Evolutionary conservation across 192 early-diverging fungal species (phyloP).

Genomic region (Chytriomyces sp.): DNA sequence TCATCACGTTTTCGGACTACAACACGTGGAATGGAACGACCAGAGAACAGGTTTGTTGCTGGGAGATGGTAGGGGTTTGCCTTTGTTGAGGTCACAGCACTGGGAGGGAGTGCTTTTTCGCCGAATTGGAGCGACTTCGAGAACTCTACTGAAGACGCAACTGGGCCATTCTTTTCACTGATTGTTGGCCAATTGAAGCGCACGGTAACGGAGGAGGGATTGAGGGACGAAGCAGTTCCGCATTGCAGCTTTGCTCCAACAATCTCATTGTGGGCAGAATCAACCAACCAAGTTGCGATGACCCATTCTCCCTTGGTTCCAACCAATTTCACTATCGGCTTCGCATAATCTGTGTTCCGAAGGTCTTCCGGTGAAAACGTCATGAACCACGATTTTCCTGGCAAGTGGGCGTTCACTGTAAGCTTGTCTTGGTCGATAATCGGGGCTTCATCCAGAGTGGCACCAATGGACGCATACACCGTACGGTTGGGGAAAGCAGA

Average conservation of each 20-base stretch:
- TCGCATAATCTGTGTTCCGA: neutral
- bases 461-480: neutral
- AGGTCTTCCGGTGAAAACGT: neutral
- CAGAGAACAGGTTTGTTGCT: neutral
- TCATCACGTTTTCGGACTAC: neutral
- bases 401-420: neutral
- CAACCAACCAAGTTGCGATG: neutral
- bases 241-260: constrained; percentile 11
- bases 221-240: neutral
- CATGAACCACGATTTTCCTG: neutral
- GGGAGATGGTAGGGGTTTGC: constrained; percentile 17
- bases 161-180: constrained; percentile 13
- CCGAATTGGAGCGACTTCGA: neutral
- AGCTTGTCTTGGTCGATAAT: constrained; percentile 2
- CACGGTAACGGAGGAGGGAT: neutral
- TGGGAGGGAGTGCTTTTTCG: constrained; percentile 14
- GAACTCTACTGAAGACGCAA: constrained; percentile 3
- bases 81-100: neutral
- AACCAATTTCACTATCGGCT: neutral
- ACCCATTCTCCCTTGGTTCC: neutral
- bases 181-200: constrained; percentile 21
- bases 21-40: neutral
- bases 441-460: neutral
- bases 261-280: neutral
- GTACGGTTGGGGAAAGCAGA: neutral